phyloP scores from a whole-genome alignment of 768 basidiomycete genomes.

The Arthromyces matolae region DNA sequence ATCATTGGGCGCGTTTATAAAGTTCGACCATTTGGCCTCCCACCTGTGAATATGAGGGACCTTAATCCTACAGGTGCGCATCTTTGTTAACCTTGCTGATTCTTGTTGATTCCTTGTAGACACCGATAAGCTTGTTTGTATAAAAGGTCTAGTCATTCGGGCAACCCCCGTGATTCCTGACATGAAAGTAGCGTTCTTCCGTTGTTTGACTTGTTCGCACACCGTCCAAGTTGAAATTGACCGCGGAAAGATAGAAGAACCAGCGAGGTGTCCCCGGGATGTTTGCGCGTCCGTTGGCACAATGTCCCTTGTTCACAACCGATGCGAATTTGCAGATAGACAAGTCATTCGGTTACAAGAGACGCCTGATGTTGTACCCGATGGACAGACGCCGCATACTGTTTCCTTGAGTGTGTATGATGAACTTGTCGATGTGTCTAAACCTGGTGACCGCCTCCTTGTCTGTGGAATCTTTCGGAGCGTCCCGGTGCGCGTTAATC shows the following conservation, averaged over 20 bases:
- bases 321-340: slow-evolving; percentile 93
- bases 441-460: slow-evolving; percentile 90
- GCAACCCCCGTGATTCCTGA: slow-evolving; percentile 98
- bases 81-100: background rate
- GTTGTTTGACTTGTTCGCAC: slow-evolving; percentile 91
- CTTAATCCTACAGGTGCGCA: slow-evolving; percentile 84
- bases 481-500: slow-evolving; percentile 92
- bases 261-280: slow-evolving; percentile 86
- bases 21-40: slow-evolving; percentile 85
- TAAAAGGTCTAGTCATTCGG: slow-evolving; percentile 96
- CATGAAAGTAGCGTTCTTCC: slow-evolving; percentile 99
- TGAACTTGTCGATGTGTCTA: slow-evolving; percentile 93
- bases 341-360: slow-evolving; percentile 96
- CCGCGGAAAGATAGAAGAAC: slow-evolving; percentile 96
- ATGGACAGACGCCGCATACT: slow-evolving; percentile 97
- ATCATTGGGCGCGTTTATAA: slow-evolving; percentile 89
- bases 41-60: slow-evolving; percentile 88
- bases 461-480: slow-evolving; percentile 95
- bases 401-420: slow-evolving; percentile 98
- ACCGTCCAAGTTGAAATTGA: slow-evolving; percentile 98
- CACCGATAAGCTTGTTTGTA: slow-evolving; percentile 94
- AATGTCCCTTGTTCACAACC: slow-evolving; percentile 95
- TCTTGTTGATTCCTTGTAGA: slow-evolving; percentile 44
- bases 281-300: slow-evolving; percentile 85
- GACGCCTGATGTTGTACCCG: slow-evolving; percentile 95